Conservation (phyloP, 2,329 filamentous ascomycete genomes). For the Rhynchosporium agropyri region DNA sequence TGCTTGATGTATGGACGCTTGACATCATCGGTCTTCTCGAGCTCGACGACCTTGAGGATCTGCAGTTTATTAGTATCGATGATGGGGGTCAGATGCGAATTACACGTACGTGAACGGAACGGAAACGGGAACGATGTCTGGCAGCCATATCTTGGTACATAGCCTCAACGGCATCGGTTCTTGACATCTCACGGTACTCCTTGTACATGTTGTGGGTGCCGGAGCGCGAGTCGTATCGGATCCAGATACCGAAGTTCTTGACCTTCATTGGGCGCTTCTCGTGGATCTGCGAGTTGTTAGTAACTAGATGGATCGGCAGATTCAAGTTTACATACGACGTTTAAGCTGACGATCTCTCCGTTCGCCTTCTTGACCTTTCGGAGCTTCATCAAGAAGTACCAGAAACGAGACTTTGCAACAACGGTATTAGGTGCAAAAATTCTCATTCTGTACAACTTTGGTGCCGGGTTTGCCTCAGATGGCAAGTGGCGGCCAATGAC, state of each 20-base stretch:
- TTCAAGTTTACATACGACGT: conserved; percentile 69
- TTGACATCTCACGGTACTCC: conserved; percentile 99
- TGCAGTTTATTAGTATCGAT: conserved; percentile 45
- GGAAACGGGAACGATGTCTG: conserved; percentile 96
- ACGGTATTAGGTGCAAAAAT: conserved; percentile 98
- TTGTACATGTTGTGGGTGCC: conserved; percentile 99
- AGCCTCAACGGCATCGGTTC: conserved; percentile 91
- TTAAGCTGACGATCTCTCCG: conserved; percentile 97
- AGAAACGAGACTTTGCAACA: conserved; percentile 99
- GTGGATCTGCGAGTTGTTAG: conserved; percentile 66
- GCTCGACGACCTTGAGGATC: conserved; percentile 98
- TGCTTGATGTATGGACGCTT: conserved; percentile 99
- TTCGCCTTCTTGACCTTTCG: conserved; percentile 99
- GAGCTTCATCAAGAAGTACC: conserved; percentile 99
- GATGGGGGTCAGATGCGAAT: conserved; percentile 45
- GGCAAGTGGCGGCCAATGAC: conserved; percentile 99
- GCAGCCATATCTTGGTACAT: conserved; percentile 99
- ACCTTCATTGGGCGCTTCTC: conserved; percentile 99
- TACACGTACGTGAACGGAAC: conserved; percentile 93
- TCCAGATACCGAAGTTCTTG: conserved; percentile 99
- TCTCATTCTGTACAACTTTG: conserved; percentile 99
- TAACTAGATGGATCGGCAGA: conserved; percentile 11
- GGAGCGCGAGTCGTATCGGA: conserved; percentile 99
- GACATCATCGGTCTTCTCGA: conserved; percentile 92
- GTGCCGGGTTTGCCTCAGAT: conserved; percentile 93